Evolutionary conservation across 192 early-diverging fungal species (phyloP).

Genomic region (Dimargaris cristalligena): DNA sequence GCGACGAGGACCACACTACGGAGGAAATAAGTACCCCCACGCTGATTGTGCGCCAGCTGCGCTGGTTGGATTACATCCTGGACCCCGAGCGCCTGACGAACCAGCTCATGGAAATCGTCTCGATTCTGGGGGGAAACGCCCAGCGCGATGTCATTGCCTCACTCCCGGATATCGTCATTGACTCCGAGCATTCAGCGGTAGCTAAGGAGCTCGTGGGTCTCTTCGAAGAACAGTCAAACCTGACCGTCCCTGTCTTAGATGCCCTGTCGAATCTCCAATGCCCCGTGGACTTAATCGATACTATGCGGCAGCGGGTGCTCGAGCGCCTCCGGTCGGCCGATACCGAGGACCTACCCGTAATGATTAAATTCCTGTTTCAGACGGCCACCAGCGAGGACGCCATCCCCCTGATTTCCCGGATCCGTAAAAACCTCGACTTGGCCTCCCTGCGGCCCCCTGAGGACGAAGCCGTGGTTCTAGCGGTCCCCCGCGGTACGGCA

Average conservation of each 20-base stretch:
- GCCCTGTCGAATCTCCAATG: constrained; percentile 48
- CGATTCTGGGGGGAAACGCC: constrained; percentile 38
- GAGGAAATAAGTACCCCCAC: constrained; percentile 30
- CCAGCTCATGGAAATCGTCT: constrained; percentile 50
- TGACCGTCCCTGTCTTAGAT: constrained; percentile 53
- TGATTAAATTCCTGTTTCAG: constrained; percentile 57
- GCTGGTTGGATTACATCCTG: constrained; percentile 57
- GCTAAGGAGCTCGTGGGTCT: constrained; percentile 39
- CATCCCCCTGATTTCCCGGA: constrained; percentile 15
- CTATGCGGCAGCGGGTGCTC: constrained; percentile 37
- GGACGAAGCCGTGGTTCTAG: no score
- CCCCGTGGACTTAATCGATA: constrained; percentile 16
- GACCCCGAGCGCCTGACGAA: constrained; percentile 37
- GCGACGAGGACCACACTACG: constrained; percentile 31
- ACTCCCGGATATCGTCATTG: constrained; percentile 58
- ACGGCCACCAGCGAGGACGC: constrained; percentile 30
- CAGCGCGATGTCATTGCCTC: constrained; percentile 55
- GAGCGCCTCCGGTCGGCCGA: constrained; percentile 45
- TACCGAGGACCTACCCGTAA: constrained; percentile 47
- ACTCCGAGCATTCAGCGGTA: constrained; percentile 47
- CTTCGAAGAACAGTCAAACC: constrained; percentile 34
- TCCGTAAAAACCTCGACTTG: constrained; percentile 47
- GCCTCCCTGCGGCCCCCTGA: constrained; percentile 25
- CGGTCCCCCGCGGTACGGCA: no score
- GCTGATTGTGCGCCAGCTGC: constrained; percentile 50